Evolutionary conservation across 495 filamentous ascomycete genomes (phyloP).

Genomic region (Beverwykella pulmonaria): DNA sequence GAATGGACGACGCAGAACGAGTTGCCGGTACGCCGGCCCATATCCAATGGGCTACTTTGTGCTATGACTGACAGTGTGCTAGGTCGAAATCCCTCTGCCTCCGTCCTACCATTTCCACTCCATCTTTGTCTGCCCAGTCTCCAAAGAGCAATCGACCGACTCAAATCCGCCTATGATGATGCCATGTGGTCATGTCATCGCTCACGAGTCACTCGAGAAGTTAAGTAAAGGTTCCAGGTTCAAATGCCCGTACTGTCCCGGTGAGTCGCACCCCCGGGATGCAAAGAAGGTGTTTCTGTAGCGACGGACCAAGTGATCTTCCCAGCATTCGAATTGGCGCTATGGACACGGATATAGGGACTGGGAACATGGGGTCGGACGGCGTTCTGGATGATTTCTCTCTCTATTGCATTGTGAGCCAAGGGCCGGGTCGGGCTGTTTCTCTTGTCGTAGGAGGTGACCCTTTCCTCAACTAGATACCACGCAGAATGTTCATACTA

Average conservation of each 20-base stretch:
- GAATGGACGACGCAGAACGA: constrained; percentile 94
- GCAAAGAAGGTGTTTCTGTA: constrained; percentile 71
- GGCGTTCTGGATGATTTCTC: background rate
- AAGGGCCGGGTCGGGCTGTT: background rate
- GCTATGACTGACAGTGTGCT: constrained; percentile 17
- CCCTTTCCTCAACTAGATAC: background rate
- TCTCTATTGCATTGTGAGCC: background rate
- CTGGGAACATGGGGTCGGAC: background rate
- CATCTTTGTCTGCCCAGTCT: constrained; percentile 97
- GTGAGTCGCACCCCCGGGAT: constrained; percentile 73
- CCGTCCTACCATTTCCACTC: constrained; percentile 86
- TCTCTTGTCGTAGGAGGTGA: background rate
- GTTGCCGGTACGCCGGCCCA: constrained; percentile 63
- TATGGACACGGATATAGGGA: background rate
- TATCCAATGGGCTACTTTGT: background rate
- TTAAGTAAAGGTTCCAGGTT: constrained; percentile 75
- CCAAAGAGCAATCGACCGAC: constrained; percentile 93
- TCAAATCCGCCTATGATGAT: constrained; percentile 96
- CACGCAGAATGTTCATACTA: background rate
- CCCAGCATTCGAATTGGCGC: background rate
- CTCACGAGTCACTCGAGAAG: constrained; percentile 74
- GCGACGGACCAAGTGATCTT: background rate
- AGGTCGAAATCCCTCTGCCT: constrained; percentile 89
- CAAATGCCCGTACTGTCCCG: constrained; percentile 97
- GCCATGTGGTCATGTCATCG: constrained; percentile 93